phyloP scores from a whole-genome alignment of 179 eudicot genomes.

The Beta lomatogona region DNA sequence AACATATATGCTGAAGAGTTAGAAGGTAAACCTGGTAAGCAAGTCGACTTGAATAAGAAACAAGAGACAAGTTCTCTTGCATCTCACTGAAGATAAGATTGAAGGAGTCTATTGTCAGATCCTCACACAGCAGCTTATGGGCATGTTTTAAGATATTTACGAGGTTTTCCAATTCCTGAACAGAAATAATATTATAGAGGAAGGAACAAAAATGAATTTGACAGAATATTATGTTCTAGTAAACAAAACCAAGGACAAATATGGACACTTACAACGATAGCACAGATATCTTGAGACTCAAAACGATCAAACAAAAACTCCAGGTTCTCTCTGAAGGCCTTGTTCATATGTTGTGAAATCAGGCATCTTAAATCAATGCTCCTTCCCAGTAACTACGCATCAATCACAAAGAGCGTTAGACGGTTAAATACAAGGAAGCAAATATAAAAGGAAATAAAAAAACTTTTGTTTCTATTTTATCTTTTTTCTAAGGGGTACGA shows the following conservation, averaged over 20 bases:
- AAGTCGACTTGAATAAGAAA: slow-evolving; percentile 93
- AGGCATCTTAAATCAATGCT: slow-evolving; percentile 81
- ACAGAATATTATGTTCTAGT: not conserved
- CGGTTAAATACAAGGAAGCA: slow-evolving; percentile 12
- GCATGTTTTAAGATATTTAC: slow-evolving; percentile 71
- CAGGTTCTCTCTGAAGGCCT: slow-evolving; percentile 85
- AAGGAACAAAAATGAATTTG: slow-evolving; percentile 3
- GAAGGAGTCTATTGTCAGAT: slow-evolving; percentile 77
- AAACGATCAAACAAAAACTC: slow-evolving; percentile 92
- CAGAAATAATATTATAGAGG: slow-evolving; percentile 14
- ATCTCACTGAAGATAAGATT: slow-evolving; percentile 80
- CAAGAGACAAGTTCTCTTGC: slow-evolving; percentile 94
- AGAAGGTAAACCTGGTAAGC: slow-evolving; percentile 75
- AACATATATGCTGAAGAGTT: not conserved
- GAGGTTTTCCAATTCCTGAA: slow-evolving; percentile 92
- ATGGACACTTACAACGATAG: slow-evolving; percentile 68
- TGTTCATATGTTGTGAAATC: slow-evolving; percentile 90
- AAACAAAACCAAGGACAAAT: slow-evolving; percentile 18
- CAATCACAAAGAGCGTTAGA: slow-evolving; percentile 16
- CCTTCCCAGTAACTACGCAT: slow-evolving; percentile 79
- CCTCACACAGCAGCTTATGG: slow-evolving; percentile 74
- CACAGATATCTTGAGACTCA: slow-evolving; percentile 97
- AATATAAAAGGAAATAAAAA: not conserved
- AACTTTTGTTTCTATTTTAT: not conserved
- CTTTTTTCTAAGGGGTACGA: not conserved